These are phyloP conservation scores for Sporothrix luriei DNA, from an alignment of 2,329 filamentous ascomycete species.

Conservation along the genomic window DNA sequence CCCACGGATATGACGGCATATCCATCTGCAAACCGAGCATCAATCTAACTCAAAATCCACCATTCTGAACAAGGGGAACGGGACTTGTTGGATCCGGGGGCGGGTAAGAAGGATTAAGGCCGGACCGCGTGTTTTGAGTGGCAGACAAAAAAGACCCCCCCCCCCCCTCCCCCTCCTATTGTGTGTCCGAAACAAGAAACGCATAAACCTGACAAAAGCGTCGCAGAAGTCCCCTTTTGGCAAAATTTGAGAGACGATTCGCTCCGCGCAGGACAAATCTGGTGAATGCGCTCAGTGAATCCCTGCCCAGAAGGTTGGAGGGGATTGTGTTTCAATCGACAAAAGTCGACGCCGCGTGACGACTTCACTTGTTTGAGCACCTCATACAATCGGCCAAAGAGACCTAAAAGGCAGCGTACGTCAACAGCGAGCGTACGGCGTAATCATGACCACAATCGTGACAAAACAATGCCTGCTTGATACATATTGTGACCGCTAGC, in stretches of 20 bases:
- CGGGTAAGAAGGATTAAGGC: background rate
- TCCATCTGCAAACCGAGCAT: conserved; percentile 16
- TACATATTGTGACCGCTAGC: background rate
- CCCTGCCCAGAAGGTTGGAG: background rate
- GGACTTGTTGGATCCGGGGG: conserved; percentile 4
- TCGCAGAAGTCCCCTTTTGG: conserved; percentile 26
- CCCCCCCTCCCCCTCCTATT: too few relatives aligned
- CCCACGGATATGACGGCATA: background rate
- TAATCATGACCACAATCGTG: background rate
- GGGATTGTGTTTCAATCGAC: conserved; percentile 26
- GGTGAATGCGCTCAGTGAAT: background rate
- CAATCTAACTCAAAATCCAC: conserved; percentile 17
- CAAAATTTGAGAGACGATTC: conserved; percentile 20
- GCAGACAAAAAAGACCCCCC: background rate
- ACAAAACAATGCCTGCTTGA: background rate
- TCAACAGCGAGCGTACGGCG: too few relatives aligned
- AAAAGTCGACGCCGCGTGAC: conserved; percentile 15
- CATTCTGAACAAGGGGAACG: background rate
- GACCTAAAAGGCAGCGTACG: background rate
- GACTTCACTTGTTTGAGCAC: too few relatives aligned
- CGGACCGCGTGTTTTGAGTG: conserved; percentile 1
- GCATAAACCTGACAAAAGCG: conserved; percentile 16
- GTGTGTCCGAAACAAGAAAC: conserved; percentile 25
- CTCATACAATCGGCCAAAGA: background rate
- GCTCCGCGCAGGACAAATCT: background rate